These are phyloP conservation scores for Dactylella cylindrospora DNA, from an alignment of 2,329 filamentous ascomycete species.

Conservation along the genomic window DNA sequence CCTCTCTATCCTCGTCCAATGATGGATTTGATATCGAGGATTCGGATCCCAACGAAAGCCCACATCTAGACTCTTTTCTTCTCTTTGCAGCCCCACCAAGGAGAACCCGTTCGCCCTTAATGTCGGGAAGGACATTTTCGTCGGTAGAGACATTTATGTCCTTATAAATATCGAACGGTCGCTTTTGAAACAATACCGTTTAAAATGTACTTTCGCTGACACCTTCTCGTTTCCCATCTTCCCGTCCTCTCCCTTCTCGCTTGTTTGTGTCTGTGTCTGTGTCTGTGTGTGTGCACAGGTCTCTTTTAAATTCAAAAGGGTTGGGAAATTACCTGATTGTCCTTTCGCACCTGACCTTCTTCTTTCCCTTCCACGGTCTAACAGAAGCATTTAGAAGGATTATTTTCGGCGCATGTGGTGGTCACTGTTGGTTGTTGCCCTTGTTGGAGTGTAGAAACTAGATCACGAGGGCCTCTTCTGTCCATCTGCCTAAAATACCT, in stretches of 20 bases:
- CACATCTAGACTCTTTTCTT: slow-evolving; percentile 10
- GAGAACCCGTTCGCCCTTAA: slow-evolving; percentile 12
- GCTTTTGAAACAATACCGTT: slow-evolving; percentile 44
- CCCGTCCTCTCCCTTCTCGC: background rate
- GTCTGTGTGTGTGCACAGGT: slow-evolving; percentile 15
- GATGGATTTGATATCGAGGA: slow-evolving; percentile 1
- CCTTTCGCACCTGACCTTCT: slow-evolving; percentile 40
- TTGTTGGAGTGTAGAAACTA: too few species aligned
- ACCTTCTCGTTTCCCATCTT: slow-evolving; percentile 8
- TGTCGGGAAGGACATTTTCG: slow-evolving; percentile 14
- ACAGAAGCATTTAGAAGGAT: slow-evolving; percentile 23
- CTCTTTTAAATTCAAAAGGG: slow-evolving; percentile 37
- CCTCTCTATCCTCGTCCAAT: slow-evolving; percentile 39
- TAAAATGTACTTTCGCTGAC: slow-evolving; percentile 31
- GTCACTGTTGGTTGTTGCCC: too few species aligned
- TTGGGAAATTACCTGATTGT: slow-evolving; percentile 17
- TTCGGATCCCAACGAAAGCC: slow-evolving; percentile 14
- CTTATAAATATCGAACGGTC: slow-evolving; percentile 38
- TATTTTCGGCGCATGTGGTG: slow-evolving; percentile 28
- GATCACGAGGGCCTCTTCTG: slow-evolving; percentile 39
- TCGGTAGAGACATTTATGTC: slow-evolving; percentile 19
- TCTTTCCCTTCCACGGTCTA: slow-evolving; percentile 17
- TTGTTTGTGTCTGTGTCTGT: slow-evolving; percentile 3
- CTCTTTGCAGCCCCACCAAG: slow-evolving; percentile 14
- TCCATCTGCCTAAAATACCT: too few species aligned